Conservation (phyloP, 2,329 filamentous ascomycete species). For the Phaeosphaeria sp. region DNA sequence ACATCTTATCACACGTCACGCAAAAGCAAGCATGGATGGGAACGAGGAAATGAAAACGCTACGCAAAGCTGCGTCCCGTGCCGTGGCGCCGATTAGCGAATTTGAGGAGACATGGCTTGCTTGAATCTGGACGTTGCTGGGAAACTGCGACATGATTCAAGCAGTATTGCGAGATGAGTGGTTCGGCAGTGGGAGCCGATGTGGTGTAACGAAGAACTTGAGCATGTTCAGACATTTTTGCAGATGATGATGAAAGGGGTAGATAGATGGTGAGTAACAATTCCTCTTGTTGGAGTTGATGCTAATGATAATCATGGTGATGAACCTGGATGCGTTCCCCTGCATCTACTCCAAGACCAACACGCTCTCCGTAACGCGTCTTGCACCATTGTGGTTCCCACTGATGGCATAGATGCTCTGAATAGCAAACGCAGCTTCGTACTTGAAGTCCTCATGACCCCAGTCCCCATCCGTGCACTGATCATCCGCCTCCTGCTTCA, state of each 20-base stretch:
- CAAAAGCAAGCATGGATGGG: neutral
- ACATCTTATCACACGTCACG: neutral
- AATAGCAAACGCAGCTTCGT: conserved; percentile 77
- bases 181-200: neutral
- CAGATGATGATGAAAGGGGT: too few species aligned
- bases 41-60: neutral
- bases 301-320: too few species aligned
- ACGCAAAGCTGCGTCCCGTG: neutral
- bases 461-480: conserved; percentile 43
- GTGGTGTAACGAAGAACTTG: neutral
- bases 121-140: too few species aligned
- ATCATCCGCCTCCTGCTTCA: conserved; percentile 34
- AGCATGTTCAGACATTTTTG: neutral
- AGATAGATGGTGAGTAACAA: too few species aligned
- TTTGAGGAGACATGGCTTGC: too few species aligned
- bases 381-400: conserved; percentile 68
- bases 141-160: neutral
- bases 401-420: conserved; percentile 70
- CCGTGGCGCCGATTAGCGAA: neutral
- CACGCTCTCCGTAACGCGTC: conserved; percentile 65
- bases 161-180: neutral
- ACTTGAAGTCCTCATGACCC: conserved; percentile 64
- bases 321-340: neutral
- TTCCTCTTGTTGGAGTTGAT: too few species aligned
- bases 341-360: conserved; percentile 50